Base-by-base conservation (phyloP, 2,329 filamentous ascomycete genomes). In the Mariannaea elegans region DNA sequence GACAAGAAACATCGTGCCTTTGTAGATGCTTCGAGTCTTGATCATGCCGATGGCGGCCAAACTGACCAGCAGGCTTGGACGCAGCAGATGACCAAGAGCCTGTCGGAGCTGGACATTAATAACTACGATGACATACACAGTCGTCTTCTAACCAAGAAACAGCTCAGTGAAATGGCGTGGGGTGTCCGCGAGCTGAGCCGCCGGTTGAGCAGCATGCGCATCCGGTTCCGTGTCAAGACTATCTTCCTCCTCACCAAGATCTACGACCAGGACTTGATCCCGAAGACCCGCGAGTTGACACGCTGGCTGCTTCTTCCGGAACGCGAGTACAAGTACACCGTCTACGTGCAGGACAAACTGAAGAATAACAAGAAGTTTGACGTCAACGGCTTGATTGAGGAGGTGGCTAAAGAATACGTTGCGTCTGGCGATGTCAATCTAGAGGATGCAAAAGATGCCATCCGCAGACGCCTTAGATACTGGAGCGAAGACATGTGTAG, bases 151-250 rank as follows among this genome's bases (percentile, higher is more conserved):
- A 97, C 94, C 2, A 98, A 98, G 80, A 93, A 92, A 75, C 93
- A 99, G 76, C 83, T 99, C 39, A 93, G 91, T 13, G 95, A 98
- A 70, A 98, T 99, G 94, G 94, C 94, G 0, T 94, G 94, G 87
- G 94, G 94, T 23, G 95, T 98, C 58, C 85, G 95, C 46, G 93
- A 97, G 76, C 81, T 99, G 59, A 94, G 92, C 27, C 91, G 97
- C 72, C 90, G 92, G 61, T 79, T 98, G 59, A 91, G 92, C 50
- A 93, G 89, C 75, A 89, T 98, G 74, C 87, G 90, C 58, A 82
- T 99, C 63, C 91, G 90, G 74, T 87, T 97, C 65, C 89, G 90
- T 52, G 92, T 97, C 65, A 87, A 87, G 73, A 90, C 87, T 56
- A 88, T 99, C 27, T 97, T 98, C 71, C 80, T 99, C 29, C 81